Percentiles rank a stretch among this genome's conserved stretches.
Evolutionary conservation across 352 stramenopile genomes (phyloP).

Genomic region (Pilasporangium apinafurcum): DNA sequence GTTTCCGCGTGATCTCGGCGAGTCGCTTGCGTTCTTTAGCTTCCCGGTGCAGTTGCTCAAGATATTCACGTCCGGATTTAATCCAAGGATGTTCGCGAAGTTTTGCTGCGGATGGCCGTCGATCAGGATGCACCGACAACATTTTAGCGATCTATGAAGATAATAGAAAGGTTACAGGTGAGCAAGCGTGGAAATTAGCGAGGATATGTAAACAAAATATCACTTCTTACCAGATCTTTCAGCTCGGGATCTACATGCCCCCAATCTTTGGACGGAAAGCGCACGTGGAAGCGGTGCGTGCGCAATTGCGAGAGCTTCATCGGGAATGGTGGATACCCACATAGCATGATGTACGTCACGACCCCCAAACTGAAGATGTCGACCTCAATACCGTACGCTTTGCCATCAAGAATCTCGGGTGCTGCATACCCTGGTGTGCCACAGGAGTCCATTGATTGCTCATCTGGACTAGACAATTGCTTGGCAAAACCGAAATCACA

Average conservation of each 20-base stretch:
- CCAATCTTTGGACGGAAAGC: constrained; percentile 82
- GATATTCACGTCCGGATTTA: constrained; percentile 27
- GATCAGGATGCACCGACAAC: constrained; percentile 64
- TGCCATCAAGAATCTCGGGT: constrained; percentile 78
- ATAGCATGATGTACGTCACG: constrained; percentile 85
- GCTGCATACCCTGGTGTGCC: constrained; percentile 81
- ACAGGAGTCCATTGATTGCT: constrained; percentile 76
- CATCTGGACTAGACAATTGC: constrained; percentile 45
- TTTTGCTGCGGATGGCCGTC: constrained; percentile 51
- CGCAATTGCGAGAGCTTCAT: constrained; percentile 84
- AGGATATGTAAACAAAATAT: neutral
- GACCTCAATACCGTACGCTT: constrained; percentile 76
- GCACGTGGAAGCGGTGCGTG: constrained; percentile 76
- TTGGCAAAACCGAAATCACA: constrained; percentile 85
- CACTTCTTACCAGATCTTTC: constrained; percentile 44
- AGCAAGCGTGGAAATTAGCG: neutral
- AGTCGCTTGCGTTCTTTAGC: constrained; percentile 36
- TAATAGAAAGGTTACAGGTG: neutral
- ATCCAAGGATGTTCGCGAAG: constrained; percentile 65
- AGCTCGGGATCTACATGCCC: constrained; percentile 42
- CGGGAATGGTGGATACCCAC: constrained; percentile 82
- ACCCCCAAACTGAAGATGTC: constrained; percentile 89
- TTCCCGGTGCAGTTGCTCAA: constrained; percentile 35
- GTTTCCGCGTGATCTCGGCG: constrained; percentile 48
- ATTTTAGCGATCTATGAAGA: constrained; percentile 67